phyloP scores from a whole-genome alignment of 768 basidiomycete species.

The Paxillus rubicundulus region DNA sequence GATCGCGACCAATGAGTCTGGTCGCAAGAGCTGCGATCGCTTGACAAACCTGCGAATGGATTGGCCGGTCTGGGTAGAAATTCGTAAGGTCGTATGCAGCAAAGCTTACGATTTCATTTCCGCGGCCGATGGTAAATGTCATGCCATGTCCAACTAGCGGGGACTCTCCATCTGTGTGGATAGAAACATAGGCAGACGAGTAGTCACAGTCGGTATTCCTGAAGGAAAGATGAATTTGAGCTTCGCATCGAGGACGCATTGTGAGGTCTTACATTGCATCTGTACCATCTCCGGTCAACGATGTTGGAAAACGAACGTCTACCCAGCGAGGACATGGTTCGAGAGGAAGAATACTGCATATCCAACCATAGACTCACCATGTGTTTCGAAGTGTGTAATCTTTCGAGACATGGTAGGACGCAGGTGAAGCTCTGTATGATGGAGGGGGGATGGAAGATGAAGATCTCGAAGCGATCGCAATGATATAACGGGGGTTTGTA shows the following conservation, averaged over 20 bases:
- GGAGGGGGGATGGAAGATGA: neutral
- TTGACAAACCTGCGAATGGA: conserved; percentile 59
- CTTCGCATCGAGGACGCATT: neutral
- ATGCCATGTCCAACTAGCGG: conserved; percentile 85
- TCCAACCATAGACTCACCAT: conserved; percentile 40
- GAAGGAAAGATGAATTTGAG: neutral
- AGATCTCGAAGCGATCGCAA: neutral
- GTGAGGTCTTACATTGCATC: conserved; percentile 73
- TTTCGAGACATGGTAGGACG: conserved; percentile 29
- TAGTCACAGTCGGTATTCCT: conserved; percentile 98
- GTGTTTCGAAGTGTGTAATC: conserved; percentile 57
- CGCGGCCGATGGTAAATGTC: conserved; percentile 94
- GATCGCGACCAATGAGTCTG: conserved; percentile 79
- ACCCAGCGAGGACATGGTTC: neutral
- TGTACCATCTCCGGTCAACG: conserved; percentile 85
- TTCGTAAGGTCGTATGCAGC: neutral
- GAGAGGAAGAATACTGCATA: neutral
- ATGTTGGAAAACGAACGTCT: conserved; percentile 94
- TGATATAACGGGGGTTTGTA: neutral
- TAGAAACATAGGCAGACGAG: conserved; percentile 85
- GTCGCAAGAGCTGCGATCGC: conserved; percentile 78
- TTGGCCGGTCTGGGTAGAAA: neutral
- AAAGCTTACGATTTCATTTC: conserved; percentile 82
- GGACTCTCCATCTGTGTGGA: conserved; percentile 61
- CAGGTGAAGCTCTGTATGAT: neutral